These are phyloP conservation scores for Alternaria hordeiaustralica DNA, from an alignment of 2,329 filamentous ascomycete genomes.

Conservation along the genomic window DNA sequence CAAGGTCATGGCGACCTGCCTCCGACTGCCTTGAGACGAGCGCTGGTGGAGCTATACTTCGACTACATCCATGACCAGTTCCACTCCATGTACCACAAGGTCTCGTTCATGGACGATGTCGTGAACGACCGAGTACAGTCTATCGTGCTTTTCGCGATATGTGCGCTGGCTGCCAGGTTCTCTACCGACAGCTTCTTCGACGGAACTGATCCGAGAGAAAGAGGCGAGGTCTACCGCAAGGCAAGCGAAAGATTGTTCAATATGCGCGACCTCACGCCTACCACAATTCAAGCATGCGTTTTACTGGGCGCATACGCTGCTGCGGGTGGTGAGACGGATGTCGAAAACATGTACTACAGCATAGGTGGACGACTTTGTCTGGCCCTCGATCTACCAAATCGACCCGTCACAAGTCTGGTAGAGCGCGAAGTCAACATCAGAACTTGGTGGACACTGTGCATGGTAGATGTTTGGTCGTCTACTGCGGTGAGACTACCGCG, in stretches of 20 bases:
- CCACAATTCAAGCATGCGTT: constrained; percentile 27
- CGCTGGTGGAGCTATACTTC: constrained; percentile 29
- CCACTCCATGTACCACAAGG: constrained; percentile 31
- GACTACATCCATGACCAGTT: constrained; percentile 36
- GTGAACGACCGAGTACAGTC: constrained; percentile 19
- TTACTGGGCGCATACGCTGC: constrained; percentile 31
- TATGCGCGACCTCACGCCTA: constrained; percentile 23
- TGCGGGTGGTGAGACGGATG: constrained; percentile 29
- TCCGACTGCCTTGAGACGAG: constrained; percentile 20
- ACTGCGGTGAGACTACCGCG: constrained; percentile 27
- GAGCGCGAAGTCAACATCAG: constrained; percentile 34
- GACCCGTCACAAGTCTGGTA: constrained; percentile 23
- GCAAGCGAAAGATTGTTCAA: constrained; percentile 27
- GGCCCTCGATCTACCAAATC: constrained; percentile 28
- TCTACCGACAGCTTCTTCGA: constrained; percentile 20
- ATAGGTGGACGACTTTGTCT: constrained; percentile 31
- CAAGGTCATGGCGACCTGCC: constrained; percentile 17
- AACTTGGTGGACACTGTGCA: constrained; percentile 34
- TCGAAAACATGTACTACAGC: constrained; percentile 34
- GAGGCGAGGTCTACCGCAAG: constrained; percentile 24
- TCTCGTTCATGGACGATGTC: constrained; percentile 27
- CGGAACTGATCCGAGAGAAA: constrained; percentile 21
- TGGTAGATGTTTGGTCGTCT: constrained; percentile 36
- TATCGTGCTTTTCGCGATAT: constrained; percentile 28
- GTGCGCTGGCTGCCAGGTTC: constrained; percentile 30